phyloP scores from a whole-genome alignment of 116 monocot species.

The Trichopus zeylanicus region DNA sequence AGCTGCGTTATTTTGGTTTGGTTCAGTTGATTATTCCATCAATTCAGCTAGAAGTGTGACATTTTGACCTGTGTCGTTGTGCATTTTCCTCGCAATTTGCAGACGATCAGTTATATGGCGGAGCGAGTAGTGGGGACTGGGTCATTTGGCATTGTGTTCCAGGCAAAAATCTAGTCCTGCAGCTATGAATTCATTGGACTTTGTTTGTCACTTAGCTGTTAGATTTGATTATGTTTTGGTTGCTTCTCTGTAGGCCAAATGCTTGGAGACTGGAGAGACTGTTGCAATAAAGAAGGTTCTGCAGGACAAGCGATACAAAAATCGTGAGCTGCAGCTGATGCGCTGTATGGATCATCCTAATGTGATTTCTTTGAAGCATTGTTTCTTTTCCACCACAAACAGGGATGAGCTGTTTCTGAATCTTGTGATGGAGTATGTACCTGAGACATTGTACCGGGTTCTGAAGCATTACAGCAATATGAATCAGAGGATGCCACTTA shows the following conservation, averaged over 20 bases:
- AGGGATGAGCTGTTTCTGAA: conserved; percentile 51
- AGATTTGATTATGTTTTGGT: not conserved
- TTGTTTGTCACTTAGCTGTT: not conserved
- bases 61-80: not conserved
- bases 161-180: conserved; percentile 8
- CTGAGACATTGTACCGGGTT: conserved; percentile 43
- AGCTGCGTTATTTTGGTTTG: not conserved
- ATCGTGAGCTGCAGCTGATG: conserved; percentile 52
- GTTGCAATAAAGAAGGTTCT: conserved; percentile 53
- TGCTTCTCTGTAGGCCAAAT: conserved; percentile 30
- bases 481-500: conserved; percentile 57
- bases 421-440: conserved; percentile 54
- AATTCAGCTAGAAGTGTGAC: not conserved
- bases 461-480: conserved; percentile 45
- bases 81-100: not conserved
- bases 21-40: no score
- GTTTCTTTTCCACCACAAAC: conserved; percentile 50
- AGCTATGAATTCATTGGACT: not conserved
- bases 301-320: conserved; percentile 45
- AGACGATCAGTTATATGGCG: conserved; percentile 24
- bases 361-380: conserved; percentile 43
- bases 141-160: conserved; percentile 16
- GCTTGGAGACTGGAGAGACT: conserved; percentile 48
- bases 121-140: conserved; percentile 7
- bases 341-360: conserved; percentile 52